These are phyloP conservation scores for Chytriomyces hyalinus DNA, from an alignment of 192 early-diverging fungal genomes.

Conservation along the genomic window DNA sequence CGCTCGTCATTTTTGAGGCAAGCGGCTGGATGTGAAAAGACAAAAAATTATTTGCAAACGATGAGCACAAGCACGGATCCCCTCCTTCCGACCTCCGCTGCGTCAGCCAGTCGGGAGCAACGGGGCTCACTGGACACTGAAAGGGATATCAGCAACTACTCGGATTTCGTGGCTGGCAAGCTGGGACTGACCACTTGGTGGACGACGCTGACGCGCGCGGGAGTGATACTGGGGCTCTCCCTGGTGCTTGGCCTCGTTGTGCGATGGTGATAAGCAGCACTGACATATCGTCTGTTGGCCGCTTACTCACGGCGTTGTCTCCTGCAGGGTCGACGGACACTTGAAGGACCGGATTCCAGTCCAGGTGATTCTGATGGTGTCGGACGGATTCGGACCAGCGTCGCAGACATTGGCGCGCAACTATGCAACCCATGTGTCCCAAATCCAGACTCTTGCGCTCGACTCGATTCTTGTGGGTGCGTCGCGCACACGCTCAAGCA, in stretches of 20 bases:
- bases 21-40: neutral
- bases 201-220: neutral
- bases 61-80: neutral
- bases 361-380: constrained; percentile 6
- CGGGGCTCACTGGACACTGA: too few relatives aligned
- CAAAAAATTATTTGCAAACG: neutral
- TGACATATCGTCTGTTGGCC: too few relatives aligned
- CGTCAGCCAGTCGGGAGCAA: too few relatives aligned
- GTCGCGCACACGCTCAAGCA: constrained; percentile 83
- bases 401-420: constrained; percentile 87
- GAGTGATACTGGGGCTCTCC: neutral
- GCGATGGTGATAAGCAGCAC: neutral
- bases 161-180: neutral
- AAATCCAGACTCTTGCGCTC: constrained; percentile 56
- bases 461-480: constrained; percentile 76
- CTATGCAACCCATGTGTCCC: constrained; percentile 73
- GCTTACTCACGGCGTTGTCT: too few relatives aligned
- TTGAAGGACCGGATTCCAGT: neutral
- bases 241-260: neutral
- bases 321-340: too few relatives aligned
- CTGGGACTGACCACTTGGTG: neutral
- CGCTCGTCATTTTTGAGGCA: too few relatives aligned
- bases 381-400: constrained; percentile 64
- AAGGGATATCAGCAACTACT: neutral
- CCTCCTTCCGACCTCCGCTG: too few relatives aligned